phyloP scores from a whole-genome alignment of 108 stramenopile genomes.

The Nitzschia sp. region DNA sequence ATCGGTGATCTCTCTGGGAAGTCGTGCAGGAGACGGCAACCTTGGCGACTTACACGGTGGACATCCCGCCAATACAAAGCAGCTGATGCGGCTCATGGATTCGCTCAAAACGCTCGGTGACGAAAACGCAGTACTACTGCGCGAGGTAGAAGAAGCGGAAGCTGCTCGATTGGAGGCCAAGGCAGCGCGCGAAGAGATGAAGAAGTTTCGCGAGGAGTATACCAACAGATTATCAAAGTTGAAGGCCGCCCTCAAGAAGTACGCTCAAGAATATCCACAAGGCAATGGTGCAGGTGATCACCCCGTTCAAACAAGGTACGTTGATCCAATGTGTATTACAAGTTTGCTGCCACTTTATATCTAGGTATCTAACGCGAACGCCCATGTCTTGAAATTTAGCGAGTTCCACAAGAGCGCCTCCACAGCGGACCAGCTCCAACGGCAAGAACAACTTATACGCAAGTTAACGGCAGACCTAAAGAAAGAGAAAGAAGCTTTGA shows the following conservation, averaged over 20 bases:
- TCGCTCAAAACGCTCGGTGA: constrained; percentile 80
- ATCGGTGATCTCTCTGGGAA: constrained; percentile 52
- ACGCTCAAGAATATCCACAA: constrained; percentile 42
- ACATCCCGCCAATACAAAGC: constrained; percentile 65
- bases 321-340: no score
- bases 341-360: no score
- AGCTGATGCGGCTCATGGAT: constrained; percentile 87
- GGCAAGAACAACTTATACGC: constrained; percentile 77
- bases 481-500: constrained; percentile 73
- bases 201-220: constrained; percentile 72
- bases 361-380: no score
- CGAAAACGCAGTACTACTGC: constrained; percentile 79
- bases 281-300: constrained; percentile 24
- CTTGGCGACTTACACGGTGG: constrained; percentile 3
- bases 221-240: constrained; percentile 57
- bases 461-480: constrained; percentile 74
- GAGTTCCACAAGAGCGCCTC: constrained; percentile 41
- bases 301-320: constrained; percentile 52
- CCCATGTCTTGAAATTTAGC: constrained; percentile 9
- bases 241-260: constrained; percentile 72
- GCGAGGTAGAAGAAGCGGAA: constrained; percentile 81
- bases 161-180: constrained; percentile 73
- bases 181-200: constrained; percentile 74
- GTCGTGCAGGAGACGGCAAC: constrained; percentile 13
- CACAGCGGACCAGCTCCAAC: constrained; percentile 50